phyloP scores from a whole-genome alignment of 805 yeast species.

The Ogataea methanolica region DNA sequence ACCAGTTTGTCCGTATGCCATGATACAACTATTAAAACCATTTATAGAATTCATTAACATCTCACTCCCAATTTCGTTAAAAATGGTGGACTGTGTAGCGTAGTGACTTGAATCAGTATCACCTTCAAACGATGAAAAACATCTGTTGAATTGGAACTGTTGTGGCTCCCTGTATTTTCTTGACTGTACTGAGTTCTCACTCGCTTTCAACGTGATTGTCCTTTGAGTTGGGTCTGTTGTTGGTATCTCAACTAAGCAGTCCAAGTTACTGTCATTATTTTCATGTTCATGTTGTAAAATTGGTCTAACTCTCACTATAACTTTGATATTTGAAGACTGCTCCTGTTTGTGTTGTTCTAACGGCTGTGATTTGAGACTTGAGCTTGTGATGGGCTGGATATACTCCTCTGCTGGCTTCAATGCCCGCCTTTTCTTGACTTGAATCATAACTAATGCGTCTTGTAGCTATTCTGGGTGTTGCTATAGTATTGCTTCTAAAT shows the following conservation, averaged over 20 bases:
- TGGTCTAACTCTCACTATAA: constrained; percentile 50
- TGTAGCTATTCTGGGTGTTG: background rate
- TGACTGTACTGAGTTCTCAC: constrained; percentile 6
- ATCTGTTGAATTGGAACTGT: constrained; percentile 46
- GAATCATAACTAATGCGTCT: constrained; percentile 4
- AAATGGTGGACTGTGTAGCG: constrained; percentile 48
- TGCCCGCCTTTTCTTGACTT: constrained; percentile 9
- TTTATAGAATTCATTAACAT: constrained; percentile 57
- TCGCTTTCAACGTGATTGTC: constrained; percentile 6
- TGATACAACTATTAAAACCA: constrained; percentile 41
- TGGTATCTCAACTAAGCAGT: constrained; percentile 31
- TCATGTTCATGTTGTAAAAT: constrained; percentile 26
- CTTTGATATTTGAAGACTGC: constrained; percentile 14
- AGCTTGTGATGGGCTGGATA: too few species aligned
- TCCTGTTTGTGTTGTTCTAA: background rate
- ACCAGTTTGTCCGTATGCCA: constrained; percentile 76
- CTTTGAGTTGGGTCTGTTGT: constrained; percentile 3
- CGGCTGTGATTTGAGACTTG: background rate
- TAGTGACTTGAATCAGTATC: constrained; percentile 24
- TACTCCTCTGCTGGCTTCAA: background rate
- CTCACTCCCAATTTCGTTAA: constrained; percentile 51
- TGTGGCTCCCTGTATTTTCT: constrained; percentile 21
- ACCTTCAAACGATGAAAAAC: constrained; percentile 43
- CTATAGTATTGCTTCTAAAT: background rate
- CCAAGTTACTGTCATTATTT: background rate